A percentile compares a stretch with the other conserved stretches of the same genome.
These are phyloP conservation scores for Daedaleopsis nitida DNA, from an alignment of 768 basidiomycete species.

Conservation along the genomic window DNA sequence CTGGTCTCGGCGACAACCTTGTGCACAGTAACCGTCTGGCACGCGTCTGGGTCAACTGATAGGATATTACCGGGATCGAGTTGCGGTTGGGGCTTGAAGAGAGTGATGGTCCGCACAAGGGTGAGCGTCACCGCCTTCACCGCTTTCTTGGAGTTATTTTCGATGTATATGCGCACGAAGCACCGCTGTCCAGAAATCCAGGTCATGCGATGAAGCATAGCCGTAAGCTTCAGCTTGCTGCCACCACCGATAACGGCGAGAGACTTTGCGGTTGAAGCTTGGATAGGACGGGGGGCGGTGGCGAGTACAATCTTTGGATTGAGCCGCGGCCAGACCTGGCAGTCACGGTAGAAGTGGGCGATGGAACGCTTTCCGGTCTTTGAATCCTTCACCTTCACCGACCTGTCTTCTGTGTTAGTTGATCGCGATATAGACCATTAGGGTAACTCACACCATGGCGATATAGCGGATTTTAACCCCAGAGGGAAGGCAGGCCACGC, in stretches of 20 bases:
- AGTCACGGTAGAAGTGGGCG: slow-evolving; percentile 86
- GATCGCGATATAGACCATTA: neutral
- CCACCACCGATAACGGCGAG: slow-evolving; percentile 61
- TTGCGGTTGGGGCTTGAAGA: slow-evolving; percentile 58
- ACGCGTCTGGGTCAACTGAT: slow-evolving; percentile 55
- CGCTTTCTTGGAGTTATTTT: slow-evolving; percentile 67
- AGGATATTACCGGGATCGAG: slow-evolving; percentile 29
- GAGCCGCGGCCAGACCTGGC: slow-evolving; percentile 78
- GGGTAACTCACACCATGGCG: slow-evolving; percentile 64
- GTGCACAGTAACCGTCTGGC: slow-evolving; percentile 58
- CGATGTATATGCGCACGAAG: slow-evolving; percentile 62
- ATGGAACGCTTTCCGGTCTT: slow-evolving; percentile 65
- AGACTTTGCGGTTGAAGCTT: slow-evolving; percentile 53
- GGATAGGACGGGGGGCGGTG: slow-evolving; percentile 59
- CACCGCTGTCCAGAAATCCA: slow-evolving; percentile 88
- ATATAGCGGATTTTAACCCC: slow-evolving; percentile 78
- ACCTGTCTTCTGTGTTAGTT: slow-evolving; percentile 41
- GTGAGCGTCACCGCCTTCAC: slow-evolving; percentile 66
- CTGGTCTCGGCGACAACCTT: slow-evolving; percentile 67
- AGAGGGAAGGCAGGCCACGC: slow-evolving; percentile 52
- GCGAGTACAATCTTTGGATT: slow-evolving; percentile 62
- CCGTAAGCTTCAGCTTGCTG: slow-evolving; percentile 60
- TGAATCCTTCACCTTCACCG: slow-evolving; percentile 73
- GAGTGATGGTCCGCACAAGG: slow-evolving; percentile 64
- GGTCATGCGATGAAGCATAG: slow-evolving; percentile 64